Conservation (phyloP, 1,139 yeast species). For the Suhomyces chickasaworum region DNA sequence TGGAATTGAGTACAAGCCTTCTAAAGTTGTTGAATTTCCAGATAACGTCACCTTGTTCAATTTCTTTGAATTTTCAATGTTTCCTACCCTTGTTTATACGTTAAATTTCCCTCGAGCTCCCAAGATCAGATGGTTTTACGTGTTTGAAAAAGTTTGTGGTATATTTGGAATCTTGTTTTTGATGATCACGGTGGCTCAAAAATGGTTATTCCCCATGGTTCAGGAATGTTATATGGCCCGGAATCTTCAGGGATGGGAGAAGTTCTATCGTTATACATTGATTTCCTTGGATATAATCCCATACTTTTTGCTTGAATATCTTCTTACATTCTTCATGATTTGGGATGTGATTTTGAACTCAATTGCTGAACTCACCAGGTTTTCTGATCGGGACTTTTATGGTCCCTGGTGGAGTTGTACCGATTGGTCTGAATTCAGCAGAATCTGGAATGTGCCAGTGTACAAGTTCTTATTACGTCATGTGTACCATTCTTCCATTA, state of each 20-base stretch:
- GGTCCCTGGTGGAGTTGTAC: conserved; percentile 98
- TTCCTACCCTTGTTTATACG: conserved; percentile 85
- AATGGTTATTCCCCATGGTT: conserved; percentile 75
- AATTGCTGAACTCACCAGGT: conserved; percentile 81
- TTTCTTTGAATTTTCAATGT: conserved; percentile 80
- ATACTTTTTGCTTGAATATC: conserved; percentile 71
- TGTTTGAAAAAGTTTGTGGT: conserved; percentile 71
- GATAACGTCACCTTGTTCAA: conserved; percentile 63
- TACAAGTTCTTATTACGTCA: conserved; percentile 87
- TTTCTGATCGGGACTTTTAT: conserved; percentile 90
- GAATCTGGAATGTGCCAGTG: conserved; percentile 96
- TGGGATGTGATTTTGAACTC: conserved; percentile 94
- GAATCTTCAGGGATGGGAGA: conserved; percentile 43
- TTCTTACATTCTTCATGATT: conserved; percentile 80
- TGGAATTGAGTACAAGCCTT: conserved; percentile 16
- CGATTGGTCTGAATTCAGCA: conserved; percentile 90
- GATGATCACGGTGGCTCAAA: conserved; percentile 82
- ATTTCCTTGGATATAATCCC: conserved; percentile 77
- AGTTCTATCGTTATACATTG: conserved; percentile 56
- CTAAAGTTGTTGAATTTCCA: conserved; percentile 56
- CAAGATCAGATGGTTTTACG: conserved; percentile 67
- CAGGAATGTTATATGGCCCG: conserved; percentile 57
- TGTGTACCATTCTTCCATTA: conserved; percentile 88
- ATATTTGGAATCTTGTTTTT: conserved; percentile 83
- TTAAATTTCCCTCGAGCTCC: conserved; percentile 78